Conservation (phyloP, 768 basidiomycete genomes). For the Russula olivacea region DNA sequence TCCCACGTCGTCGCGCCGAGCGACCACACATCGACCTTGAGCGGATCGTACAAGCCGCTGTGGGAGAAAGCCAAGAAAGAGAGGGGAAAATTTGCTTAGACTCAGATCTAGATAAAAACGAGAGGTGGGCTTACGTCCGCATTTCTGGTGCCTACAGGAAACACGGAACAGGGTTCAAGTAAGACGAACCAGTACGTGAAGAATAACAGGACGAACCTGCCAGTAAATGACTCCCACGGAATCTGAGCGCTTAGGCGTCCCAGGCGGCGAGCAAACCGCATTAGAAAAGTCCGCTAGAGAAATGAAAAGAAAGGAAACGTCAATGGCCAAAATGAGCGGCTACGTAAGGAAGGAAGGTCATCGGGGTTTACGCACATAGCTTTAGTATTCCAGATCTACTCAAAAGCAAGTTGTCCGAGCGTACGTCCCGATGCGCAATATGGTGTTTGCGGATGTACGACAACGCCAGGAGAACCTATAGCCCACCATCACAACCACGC, state of each 20-base stretch:
- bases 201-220: conserved; percentile 46
- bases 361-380: conserved; percentile 42
- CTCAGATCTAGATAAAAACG: not conserved
- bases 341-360: not conserved
- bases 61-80: too few species aligned
- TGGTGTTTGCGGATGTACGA: conserved; percentile 56
- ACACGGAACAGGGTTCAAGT: not conserved
- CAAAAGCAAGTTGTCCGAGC: conserved; percentile 76
- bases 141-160: conserved; percentile 60
- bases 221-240: conserved; percentile 70
- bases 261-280: conserved; percentile 54
- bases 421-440: conserved; percentile 79
- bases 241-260: conserved; percentile 48
- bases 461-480: conserved; percentile 58
- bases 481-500: not conserved
- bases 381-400: conserved; percentile 67
- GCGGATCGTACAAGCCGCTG: conserved; percentile 24
- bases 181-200: too few species aligned
- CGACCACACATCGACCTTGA: conserved; percentile 26
- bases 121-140: conserved; percentile 45
- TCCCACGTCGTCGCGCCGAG: conserved; percentile 26
- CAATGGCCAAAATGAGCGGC: not conserved
- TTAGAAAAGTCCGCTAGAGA: conserved; percentile 68
- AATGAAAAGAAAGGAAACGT: not conserved
- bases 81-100: not conserved